Evolutionary conservation across 2,329 filamentous ascomycete species (phyloP).

Genomic region (Colletotrichum aenigma): DNA sequence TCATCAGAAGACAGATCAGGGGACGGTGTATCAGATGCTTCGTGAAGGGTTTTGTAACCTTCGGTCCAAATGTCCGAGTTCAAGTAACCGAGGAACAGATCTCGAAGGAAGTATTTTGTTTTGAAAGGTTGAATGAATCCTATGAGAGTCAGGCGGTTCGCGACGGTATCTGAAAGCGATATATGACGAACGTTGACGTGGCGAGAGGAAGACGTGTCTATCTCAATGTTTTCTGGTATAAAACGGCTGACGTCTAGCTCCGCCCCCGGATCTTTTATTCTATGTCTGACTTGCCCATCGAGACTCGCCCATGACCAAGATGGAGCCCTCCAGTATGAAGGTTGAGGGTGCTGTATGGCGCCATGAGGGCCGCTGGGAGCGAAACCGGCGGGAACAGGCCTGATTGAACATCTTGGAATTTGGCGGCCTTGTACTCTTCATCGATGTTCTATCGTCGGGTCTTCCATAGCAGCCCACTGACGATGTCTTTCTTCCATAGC

Average conservation of each 20-base stretch:
- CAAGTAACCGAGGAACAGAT: background rate
- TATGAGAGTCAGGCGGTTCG: background rate
- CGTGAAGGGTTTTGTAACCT: background rate
- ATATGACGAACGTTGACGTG: background rate
- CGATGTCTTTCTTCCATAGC: background rate
- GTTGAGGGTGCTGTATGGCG: background rate
- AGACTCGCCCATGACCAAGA: background rate
- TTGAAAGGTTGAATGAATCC: background rate
- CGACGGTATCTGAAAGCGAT: background rate
- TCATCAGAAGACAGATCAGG: background rate
- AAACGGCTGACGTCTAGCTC: background rate
- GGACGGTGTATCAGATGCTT: background rate
- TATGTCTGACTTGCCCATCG: background rate
- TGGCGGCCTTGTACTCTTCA: background rate
- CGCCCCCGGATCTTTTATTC: background rate
- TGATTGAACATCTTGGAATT: background rate
- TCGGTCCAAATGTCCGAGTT: background rate
- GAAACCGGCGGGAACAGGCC: background rate
- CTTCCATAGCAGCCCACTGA: background rate
- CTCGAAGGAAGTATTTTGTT: background rate
- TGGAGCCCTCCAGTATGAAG: background rate
- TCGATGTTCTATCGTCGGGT: background rate
- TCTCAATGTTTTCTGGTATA: background rate
- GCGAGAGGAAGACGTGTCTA: background rate
- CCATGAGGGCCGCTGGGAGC: background rate